Base-by-base conservation (phyloP, 2,329 filamentous ascomycete genomes). In the Seiridium unicorne region DNA sequence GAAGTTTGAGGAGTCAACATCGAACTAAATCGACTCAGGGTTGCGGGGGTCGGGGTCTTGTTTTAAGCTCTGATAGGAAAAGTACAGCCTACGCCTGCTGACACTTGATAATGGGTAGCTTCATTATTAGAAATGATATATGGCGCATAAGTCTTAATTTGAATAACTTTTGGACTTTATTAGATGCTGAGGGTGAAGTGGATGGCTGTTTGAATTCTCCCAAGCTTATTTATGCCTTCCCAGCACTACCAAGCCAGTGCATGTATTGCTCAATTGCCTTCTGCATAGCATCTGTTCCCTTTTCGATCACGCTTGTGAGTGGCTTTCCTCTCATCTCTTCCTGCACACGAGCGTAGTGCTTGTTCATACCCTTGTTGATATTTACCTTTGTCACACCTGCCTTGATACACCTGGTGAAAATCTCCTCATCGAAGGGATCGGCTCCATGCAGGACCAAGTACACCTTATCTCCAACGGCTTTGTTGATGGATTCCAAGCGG, bases 321-420 rank as follows among this genome's bases (percentile, higher is more conserved):
- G 79, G 78, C 68, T 77, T 78, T 1, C 77, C 78, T 38, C 67
- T 65, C 77, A 79, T 79, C 70, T 79, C 76, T 60, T 76, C 70
- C 70, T 79, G 77, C 44, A 77, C 75, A 4, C 69, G 68, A 3
- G 76, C 76, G 60, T 80, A 81, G 65, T 80, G 76, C 60, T 77
- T 78, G 66, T 81, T 81, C 76, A 82, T 77, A 49, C 78, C 78
- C 71, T 80, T 79, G 71, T 82, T 83, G 71, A 82, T 80, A 64
- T 83, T 83, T 64, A 81, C 69, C 72, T 82, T 82, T 53, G 73
- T 74, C 44, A 82, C 76, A 53, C 80, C 80, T 5, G 68, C 73
- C 31, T 70, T 69, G 68, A 82, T 81, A 70, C 79, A 81, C 51
- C 69, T 70, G 32, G 68, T 61, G 63, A 81, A 81, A 60, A 79